phyloP scores from a whole-genome alignment of 768 basidiomycete species.

The Rhizopogon salebrosus region DNA sequence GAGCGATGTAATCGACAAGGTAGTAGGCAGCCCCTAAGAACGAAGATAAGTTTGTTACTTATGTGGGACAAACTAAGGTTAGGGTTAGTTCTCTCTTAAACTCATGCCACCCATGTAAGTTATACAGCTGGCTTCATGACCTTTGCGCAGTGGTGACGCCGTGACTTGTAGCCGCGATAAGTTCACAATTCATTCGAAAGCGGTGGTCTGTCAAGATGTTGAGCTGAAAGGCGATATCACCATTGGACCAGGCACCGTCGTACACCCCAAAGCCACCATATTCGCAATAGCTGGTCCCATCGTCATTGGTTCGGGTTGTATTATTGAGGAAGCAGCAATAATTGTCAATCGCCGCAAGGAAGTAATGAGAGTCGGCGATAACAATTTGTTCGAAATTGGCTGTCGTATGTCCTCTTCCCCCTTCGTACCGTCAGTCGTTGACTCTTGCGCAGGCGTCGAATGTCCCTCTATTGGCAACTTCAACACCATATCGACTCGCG shows the following conservation, averaged over 20 bases:
- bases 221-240: slow-evolving; percentile 94
- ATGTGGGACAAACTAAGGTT: too few relatives aligned
- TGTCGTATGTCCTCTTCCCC: slow-evolving; percentile 58
- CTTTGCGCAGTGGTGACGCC: background rate
- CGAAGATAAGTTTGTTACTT: too few relatives aligned
- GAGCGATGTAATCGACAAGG: too few relatives aligned
- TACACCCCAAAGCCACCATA: slow-evolving; percentile 93
- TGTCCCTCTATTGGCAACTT: slow-evolving; percentile 75
- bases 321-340: slow-evolving; percentile 88
- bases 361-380: slow-evolving; percentile 89
- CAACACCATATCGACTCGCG: slow-evolving; percentile 84
- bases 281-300: slow-evolving; percentile 90
- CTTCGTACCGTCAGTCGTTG: background rate
- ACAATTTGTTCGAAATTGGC: slow-evolving; percentile 92
- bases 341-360: slow-evolving; percentile 89
- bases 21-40: too few relatives aligned
- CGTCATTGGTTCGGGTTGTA: slow-evolving; percentile 80
- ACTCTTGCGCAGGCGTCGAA: slow-evolving; percentile 63
- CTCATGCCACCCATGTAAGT: slow-evolving; percentile 28
- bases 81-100: slow-evolving; percentile 1
- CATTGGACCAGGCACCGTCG: slow-evolving; percentile 84
- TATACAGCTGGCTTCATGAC: background rate
- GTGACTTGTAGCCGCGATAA: slow-evolving; percentile 65
- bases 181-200: slow-evolving; percentile 85
- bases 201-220: slow-evolving; percentile 88